Percentiles rank a stretch among this genome's conserved stretches.
These are phyloP conservation scores for Fusarium drepaniforme DNA, from an alignment of 2,329 filamentous ascomycete genomes.

Conservation along the genomic window DNA sequence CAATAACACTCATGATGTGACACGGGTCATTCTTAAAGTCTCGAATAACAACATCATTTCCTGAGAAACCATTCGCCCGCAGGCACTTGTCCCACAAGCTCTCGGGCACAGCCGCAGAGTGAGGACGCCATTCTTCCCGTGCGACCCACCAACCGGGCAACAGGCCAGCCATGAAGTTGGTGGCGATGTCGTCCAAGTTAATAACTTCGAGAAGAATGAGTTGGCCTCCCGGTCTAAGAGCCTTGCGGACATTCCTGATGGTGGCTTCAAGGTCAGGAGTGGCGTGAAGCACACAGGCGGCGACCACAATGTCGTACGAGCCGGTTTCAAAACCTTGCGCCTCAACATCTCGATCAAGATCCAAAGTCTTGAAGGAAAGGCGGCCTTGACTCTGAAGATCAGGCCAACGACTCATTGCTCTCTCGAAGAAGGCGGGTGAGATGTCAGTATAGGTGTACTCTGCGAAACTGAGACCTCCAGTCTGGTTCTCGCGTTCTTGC, in stretches of 20 bases:
- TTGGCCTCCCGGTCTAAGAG: conserved; percentile 45
- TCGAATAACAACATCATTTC: not conserved
- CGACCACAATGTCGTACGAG: conserved; percentile 54
- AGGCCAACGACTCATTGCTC: not conserved
- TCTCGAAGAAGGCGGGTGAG: not conserved
- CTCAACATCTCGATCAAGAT: conserved; percentile 34
- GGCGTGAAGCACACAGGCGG: conserved; percentile 50
- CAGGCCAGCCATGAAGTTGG: not conserved
- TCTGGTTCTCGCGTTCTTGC: not conserved
- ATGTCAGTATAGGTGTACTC: not conserved
- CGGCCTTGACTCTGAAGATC: not conserved
- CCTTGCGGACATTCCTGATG: conserved; percentile 18
- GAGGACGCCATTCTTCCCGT: not conserved
- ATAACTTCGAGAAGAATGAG: conserved; percentile 30
- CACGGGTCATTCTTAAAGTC: not conserved
- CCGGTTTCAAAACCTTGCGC: conserved; percentile 46
- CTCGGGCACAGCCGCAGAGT: not conserved
- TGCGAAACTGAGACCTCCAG: not conserved
- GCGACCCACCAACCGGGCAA: conserved; percentile 30
- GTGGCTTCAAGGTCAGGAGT: conserved; percentile 42
- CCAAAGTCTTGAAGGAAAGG: conserved; percentile 25
- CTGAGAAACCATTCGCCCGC: not conserved
- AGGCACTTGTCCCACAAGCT: not conserved
- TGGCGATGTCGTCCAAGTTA: not conserved
- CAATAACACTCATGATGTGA: not conserved